Evolutionary conservation across 2,329 filamentous ascomycete genomes (phyloP), one percentile per base, ranked within the genome.

Genomic region (Penicillium sp.): DNA sequence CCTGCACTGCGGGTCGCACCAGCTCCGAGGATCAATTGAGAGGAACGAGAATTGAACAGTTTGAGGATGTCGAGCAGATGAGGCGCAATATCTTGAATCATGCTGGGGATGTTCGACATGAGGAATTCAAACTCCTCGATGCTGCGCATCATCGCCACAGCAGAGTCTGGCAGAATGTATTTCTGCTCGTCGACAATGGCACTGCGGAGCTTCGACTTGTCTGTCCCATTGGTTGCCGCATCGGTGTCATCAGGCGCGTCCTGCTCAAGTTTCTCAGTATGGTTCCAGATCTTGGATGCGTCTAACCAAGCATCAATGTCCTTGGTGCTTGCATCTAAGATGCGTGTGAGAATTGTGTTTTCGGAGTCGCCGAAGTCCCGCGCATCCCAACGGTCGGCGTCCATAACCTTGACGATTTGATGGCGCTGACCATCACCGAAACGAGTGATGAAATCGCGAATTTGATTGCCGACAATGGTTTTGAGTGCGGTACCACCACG

Each of bases 21-120:
- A 1, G 94, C 94, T 1, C 94, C 94, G 6, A 99, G 85, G 60
- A 99, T 97, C 54, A 99, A 83, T 70, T 99, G 94, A n/a, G 89
- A 95, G 54, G 92, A 92, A 18, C 94, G 88, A 2, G 92, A 97
- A 72, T 99, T 97, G 81, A 97, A 99, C 4, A 96, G 81, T 61
- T 94, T 90, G 13, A 97, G 81, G 67, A 95, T 96, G 21, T 94
- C 88, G 40, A 97, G 79, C 10, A 99, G 82, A 0, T 87, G 88
- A 3, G 83, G 79, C 0, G 90, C 89, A 49, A 97, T 87, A 54
- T 97, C 92, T 2, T 87, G 81, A 1, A 91, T 89, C 85, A 97
- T 92, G 56, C 88, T 93, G 1, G 94, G 93, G 53, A 97, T 93
- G 31, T 87, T 88, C 5, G 89, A 82, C 53, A 93, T 87, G 4